phyloP scores from a whole-genome alignment of 2,329 filamentous ascomycete species.

The Furcasterigmium furcatum region DNA sequence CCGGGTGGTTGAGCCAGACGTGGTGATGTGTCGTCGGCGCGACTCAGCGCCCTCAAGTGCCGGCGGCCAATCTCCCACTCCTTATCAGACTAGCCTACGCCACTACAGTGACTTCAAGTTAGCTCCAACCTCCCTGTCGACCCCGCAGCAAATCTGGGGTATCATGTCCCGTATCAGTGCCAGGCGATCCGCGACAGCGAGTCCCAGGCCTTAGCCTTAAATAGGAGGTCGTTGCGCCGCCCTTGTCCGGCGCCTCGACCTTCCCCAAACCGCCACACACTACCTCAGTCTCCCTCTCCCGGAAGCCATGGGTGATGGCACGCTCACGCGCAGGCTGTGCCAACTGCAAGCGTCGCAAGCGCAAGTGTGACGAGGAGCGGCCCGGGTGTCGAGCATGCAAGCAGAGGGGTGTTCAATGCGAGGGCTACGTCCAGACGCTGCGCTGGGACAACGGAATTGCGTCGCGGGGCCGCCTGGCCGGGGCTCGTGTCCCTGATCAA shows the following conservation, averaged over 20 bases:
- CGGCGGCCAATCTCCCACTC: no score
- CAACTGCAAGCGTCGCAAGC: conserved; percentile 12
- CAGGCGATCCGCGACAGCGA: no score
- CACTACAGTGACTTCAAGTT: no score
- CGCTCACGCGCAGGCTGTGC: conserved; percentile 12
- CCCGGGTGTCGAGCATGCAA: conserved; percentile 11
- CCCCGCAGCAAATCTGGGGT: no score
- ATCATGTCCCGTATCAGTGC: no score
- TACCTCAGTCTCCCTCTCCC: not conserved
- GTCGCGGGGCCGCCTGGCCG: conserved; percentile 10
- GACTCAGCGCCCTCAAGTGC: no score
- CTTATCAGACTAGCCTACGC: no score
- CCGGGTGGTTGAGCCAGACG: no score
- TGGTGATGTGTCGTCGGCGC: no score
- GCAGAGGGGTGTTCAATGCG: conserved; percentile 9
- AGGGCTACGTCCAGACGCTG: conserved; percentile 11
- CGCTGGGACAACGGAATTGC: conserved; percentile 13
- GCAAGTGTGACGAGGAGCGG: conserved; percentile 14
- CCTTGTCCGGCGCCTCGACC: not conserved
- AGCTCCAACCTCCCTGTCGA: no score
- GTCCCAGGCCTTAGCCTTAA: conserved; percentile 1
- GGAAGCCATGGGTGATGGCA: conserved; percentile 5
- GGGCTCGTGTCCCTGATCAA: conserved; percentile 5
- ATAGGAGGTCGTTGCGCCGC: conserved; percentile 3
- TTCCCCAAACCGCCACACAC: not conserved